Base-by-base conservation (phyloP, 1,139 yeast species). In the Magnusiomyces magnusii region DNA sequence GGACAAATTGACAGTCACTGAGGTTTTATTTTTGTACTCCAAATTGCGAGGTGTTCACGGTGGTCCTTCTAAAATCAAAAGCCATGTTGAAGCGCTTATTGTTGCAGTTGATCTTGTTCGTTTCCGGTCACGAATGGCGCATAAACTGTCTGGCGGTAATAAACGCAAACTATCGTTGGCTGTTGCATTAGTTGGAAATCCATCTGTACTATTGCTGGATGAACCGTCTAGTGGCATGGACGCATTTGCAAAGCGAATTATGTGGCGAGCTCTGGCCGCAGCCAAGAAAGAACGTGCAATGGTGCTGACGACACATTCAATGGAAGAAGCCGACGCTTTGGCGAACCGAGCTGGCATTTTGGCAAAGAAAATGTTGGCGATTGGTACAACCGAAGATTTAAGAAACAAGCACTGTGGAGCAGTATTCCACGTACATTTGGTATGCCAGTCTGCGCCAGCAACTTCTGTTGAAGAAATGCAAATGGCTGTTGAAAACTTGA, bases 131-230 rank as follows among this genome's bases (percentile, higher is more conserved):
- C 67, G 75, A 23, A 67, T 70, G 64, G 75, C 75, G 2, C 64
- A 66, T 56, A 69, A 72, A 67, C 82, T 91, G 69, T 90, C 97
- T 71, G 97, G 97, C 80, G 97, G 97, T 81, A 91, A 96, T 92
- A 89, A 90, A 82, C 87, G 93, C 90, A 91, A 91, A 79, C 82
- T 91, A 78, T 96, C 97, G 72, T 82, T 91, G 72, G 97, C 96
- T 66, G 87, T 96, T 80, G 97, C 97, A 70, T 93, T 91, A 73
- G 87, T 90, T 80, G 90, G 87, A 80, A 96, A 91, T 79, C 95
- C 95, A 0, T 82, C 84, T 60, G 92, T 91, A 73, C 82, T 91
- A 77, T 82, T 91, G 75, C 85, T 91, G 76, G 97, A 91, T 82
- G 97, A 91, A 81, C 97, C 97, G 2, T 88, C 96, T 0, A 86